phyloP scores from a whole-genome alignment of 331 rosid species.

The Pyracantha coccinea region DNA sequence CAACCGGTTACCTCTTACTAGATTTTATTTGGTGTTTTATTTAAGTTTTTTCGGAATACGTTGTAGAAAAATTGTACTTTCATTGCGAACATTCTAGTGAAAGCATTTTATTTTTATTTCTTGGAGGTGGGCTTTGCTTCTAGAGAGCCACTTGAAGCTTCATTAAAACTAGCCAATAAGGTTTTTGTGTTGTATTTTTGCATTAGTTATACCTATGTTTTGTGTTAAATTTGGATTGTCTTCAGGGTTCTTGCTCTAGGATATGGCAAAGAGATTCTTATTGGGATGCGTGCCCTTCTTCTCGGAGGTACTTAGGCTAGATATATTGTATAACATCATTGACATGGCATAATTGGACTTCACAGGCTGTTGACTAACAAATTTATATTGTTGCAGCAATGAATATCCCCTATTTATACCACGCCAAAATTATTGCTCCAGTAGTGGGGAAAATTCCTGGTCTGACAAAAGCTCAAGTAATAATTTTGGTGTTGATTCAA shows the following conservation, averaged over 20 bases:
- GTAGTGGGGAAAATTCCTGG: slow-evolving; percentile 90
- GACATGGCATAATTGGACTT: slow-evolving; percentile 10
- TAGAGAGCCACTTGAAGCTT: slow-evolving; percentile 8
- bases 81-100: neutral
- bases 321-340: neutral
- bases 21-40: no score
- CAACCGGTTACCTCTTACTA: no score
- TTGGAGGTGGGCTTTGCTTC: neutral
- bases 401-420: slow-evolving; percentile 96
- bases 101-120: neutral
- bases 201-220: neutral
- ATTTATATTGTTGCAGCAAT: slow-evolving; percentile 49
- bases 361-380: slow-evolving; percentile 18
- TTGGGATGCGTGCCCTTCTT: slow-evolving; percentile 84
- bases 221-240: neutral
- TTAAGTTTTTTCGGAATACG: no score
- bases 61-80: no score
- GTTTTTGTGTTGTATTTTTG: neutral
- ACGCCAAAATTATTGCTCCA: slow-evolving; percentile 79
- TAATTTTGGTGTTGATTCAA: slow-evolving; percentile 87
- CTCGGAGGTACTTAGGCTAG: slow-evolving; percentile 52
- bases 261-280: slow-evolving; percentile 96
- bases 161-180: neutral
- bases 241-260: slow-evolving; percentile 93
- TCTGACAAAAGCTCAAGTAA: slow-evolving; percentile 88